phyloP scores from a whole-genome alignment of 257 asterid genomes.

The Solanum corneliomulleri region DNA sequence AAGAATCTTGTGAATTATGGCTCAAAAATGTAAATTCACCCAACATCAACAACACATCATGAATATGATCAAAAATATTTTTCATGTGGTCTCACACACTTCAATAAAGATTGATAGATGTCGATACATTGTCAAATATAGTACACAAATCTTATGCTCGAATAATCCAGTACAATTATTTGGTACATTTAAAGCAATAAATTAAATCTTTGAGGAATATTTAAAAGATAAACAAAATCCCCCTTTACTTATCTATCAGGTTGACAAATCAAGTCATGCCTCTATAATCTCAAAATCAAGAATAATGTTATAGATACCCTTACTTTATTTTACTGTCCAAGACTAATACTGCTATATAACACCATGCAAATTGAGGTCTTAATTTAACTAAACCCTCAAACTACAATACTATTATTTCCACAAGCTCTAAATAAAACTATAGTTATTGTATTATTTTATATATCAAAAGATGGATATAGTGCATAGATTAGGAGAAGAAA shows the following conservation, averaged over 20 bases:
- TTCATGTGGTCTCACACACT: not conserved
- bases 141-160: not conserved
- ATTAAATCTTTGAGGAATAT: not conserved
- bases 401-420: not conserved
- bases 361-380: not conserved
- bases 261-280: not conserved
- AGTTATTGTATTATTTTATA: not conserved
- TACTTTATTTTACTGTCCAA: not conserved
- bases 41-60: too few relatives aligned
- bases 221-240: not conserved
- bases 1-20: too few relatives aligned
- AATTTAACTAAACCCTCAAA: not conserved
- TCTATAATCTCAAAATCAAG: not conserved
- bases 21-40: too few relatives aligned
- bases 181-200: not conserved
- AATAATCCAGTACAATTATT: not conserved
- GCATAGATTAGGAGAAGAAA: conserved; percentile 8
- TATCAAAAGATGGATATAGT: conserved; percentile 11
- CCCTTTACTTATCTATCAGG: not conserved
- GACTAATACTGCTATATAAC: not conserved
- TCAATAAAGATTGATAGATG: not conserved
- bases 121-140: not conserved
- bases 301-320: not conserved
- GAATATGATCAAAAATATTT: not conserved
- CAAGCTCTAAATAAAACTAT: not conserved